Evolutionary conservation across 2,329 filamentous ascomycete species (phyloP), one percentile per base, ranked within the genome.

Genomic region (Graphilbum sp.): DNA sequence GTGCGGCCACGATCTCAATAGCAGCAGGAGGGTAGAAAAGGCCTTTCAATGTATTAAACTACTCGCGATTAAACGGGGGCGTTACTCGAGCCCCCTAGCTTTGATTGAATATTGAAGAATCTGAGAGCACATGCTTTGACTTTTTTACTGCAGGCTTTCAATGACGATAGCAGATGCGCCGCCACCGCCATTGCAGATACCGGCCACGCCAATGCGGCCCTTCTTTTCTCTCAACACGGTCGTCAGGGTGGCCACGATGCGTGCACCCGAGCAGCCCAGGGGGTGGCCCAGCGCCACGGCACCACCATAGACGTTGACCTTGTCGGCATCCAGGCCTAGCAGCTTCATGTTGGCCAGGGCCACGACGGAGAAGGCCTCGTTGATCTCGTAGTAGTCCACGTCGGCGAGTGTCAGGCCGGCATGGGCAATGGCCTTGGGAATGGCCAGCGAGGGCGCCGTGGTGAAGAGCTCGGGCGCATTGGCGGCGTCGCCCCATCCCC

Each of bases 341-440:
- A 96, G 60, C 73, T 98, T 94, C 64, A 94, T 76, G 68, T 98
- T 98, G 48, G 90, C 87, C 37, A 98, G 72, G 30, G 90, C 85
- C 46, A 98, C 90, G 36, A 94, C 90, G 45, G 83, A 90, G 69
- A 98, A 98, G 32, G 90, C 90, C 69, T 98, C 90, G 68, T 98
- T 98, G 69, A 98, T 95, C 69, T 98, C 90, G 60, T 90, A 98
- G 50, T 76, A 90, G 53, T 96, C 88, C 41, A 98, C 70, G 42
- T 83, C 69, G 46, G 79, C 74, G 49, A 77, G 70, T 41, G 75
- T 72, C 45, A 98, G 64, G 45, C 83, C 82, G 44, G 90, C 90
- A 62, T 98, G 88, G 70, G 88, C 86, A 54, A 98, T 74, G 41
- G 90, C 90, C 70, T 96, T 98, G 57, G 90, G 90, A 51, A 98